These are phyloP conservation scores for Rhododendron ovatum DNA, from an alignment of 148 eudicot genomes.

Conservation along the genomic window DNA sequence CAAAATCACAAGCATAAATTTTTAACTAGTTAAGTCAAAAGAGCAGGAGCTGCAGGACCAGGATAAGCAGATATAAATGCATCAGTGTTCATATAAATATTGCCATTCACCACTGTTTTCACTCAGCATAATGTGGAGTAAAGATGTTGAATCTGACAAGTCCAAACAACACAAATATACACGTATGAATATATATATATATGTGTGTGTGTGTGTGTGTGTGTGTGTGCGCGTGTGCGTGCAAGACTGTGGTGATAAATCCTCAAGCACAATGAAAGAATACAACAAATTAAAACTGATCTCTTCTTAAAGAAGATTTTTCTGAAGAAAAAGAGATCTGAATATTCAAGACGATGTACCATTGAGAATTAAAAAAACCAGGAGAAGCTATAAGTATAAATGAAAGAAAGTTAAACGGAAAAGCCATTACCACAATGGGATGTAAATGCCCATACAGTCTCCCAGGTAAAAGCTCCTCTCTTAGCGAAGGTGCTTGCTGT, in stretches of 20 bases:
- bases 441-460: neutral
- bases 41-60: neutral
- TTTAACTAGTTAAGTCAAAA: neutral
- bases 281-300: neutral
- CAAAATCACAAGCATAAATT: neutral
- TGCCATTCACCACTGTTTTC: neutral
- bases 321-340: neutral
- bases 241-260: neutral
- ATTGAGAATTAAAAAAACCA: neutral
- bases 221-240: too few species aligned
- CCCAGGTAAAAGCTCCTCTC: conserved; percentile 6
- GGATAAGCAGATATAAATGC: neutral
- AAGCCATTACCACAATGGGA: neutral
- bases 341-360: neutral
- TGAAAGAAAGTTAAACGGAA: neutral
- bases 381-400: neutral
- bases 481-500: neutral
- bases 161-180: neutral
- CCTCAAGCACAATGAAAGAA: neutral
- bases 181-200: neutral
- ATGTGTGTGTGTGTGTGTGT: too few species aligned
- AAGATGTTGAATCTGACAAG: neutral
- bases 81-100: neutral
- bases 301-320: neutral
- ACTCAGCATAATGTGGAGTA: neutral